Evolutionary conservation across 306 rosid species (phyloP).

Genomic region (Castanopsis chinensis): DNA sequence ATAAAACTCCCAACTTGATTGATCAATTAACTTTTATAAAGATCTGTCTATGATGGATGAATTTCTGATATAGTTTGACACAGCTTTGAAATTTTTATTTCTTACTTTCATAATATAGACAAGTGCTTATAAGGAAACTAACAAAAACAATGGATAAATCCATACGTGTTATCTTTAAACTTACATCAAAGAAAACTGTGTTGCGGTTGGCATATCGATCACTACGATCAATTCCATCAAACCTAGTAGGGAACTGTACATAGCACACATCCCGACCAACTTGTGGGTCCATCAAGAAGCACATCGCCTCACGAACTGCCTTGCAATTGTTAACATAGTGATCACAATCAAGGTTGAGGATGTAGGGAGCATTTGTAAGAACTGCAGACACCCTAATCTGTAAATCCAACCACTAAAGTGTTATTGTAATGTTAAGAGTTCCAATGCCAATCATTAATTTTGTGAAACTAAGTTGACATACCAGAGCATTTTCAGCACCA

Average conservation of each 20-base stretch:
- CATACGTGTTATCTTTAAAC: conserved; percentile 30
- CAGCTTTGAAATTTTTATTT: background rate
- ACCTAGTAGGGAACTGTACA: conserved; percentile 97
- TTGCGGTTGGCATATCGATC: conserved; percentile 99
- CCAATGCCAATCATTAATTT: conserved; percentile 8
- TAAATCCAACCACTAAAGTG: conserved; percentile 28
- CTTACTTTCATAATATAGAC: background rate
- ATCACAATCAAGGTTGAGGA: conserved; percentile 97
- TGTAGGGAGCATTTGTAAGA: conserved; percentile 96
- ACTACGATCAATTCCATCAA: conserved; percentile 97
- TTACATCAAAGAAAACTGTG: conserved; percentile 96
- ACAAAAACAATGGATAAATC: no score
- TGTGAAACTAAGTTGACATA: conserved; percentile 25
- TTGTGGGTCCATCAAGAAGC: conserved; percentile 95
- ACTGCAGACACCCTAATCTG: conserved; percentile 97
- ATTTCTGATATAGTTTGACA: background rate
- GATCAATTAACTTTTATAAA: no score
- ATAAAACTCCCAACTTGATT: background rate
- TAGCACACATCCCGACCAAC: conserved; percentile 77
- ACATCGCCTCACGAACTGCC: conserved; percentile 98
- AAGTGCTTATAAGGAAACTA: background rate
- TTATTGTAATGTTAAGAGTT: conserved; percentile 2
- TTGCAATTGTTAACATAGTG: conserved; percentile 95
- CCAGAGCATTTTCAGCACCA: conserved; percentile 99
- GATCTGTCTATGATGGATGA: background rate